These are phyloP conservation scores for Ophiocordyceps camponoti-leonardi DNA, from an alignment of 2,329 filamentous ascomycete genomes.

Conservation along the genomic window DNA sequence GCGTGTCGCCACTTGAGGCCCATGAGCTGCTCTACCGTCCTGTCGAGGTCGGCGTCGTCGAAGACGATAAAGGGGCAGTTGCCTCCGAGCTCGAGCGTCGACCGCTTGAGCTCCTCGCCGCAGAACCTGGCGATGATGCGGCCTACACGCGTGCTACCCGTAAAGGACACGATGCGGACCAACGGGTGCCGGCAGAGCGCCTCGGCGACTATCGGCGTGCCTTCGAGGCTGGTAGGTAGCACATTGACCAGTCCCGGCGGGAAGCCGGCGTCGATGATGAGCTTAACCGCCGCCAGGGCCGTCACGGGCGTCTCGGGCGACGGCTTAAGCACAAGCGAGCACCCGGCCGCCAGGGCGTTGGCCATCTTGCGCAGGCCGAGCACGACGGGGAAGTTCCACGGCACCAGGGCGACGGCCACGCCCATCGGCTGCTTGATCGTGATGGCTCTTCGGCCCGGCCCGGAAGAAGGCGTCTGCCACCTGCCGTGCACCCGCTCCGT, in stretches of 20 bases:
- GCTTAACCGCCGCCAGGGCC: conserved; percentile 48
- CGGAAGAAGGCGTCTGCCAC: conserved; percentile 34
- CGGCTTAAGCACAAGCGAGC: conserved; percentile 60
- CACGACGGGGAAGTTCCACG: conserved; percentile 42
- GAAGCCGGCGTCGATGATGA: conserved; percentile 55
- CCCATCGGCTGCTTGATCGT: conserved; percentile 42
- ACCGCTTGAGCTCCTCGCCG: conserved; percentile 47
- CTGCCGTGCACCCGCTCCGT: conserved; percentile 36
- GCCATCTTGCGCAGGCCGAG: conserved; percentile 29
- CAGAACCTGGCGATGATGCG: conserved; percentile 43
- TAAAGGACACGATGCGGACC: conserved; percentile 56
- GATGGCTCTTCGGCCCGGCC: conserved; percentile 47
- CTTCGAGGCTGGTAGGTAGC: conserved; percentile 24
- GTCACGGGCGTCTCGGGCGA: conserved; percentile 61
- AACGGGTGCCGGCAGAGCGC: conserved; percentile 25
- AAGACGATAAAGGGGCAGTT: conserved; percentile 51
- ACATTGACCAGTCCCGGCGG: conserved; percentile 52
- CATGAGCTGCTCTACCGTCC: conserved; percentile 45
- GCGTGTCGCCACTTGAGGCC: conserved; percentile 53
- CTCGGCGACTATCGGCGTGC: conserved; percentile 26
- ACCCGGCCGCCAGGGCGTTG: conserved; percentile 51
- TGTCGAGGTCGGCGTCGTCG: conserved; percentile 50
- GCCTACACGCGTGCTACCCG: conserved; percentile 54
- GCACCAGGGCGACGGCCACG: conserved; percentile 16
- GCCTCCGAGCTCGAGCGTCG: conserved; percentile 52